Percentiles rank a stretch among this genome's conserved stretches.
These are phyloP conservation scores for Phytophthora macrochlamydospora DNA, from an alignment of 352 stramenopile genomes.

Conservation along the genomic window DNA sequence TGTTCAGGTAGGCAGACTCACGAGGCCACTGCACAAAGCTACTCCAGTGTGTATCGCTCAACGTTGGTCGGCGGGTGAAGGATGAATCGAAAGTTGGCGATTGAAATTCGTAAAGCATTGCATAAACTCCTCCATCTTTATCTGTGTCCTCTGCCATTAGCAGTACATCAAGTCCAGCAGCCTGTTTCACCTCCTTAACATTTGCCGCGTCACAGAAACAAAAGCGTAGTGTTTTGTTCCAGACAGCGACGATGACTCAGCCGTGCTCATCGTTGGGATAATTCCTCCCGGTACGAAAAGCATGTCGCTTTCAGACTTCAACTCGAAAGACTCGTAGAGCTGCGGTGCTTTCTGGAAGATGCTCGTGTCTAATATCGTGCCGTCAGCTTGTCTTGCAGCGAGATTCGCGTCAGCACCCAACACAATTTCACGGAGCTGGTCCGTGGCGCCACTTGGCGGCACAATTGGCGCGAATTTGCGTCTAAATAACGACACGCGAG, in stretches of 20 bases:
- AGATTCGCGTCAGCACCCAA: slow-evolving; percentile 27
- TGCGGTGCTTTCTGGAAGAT: slow-evolving; percentile 25
- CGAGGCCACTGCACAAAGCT: slow-evolving; percentile 74
- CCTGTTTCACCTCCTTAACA: slow-evolving; percentile 68
- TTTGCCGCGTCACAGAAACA: slow-evolving; percentile 84
- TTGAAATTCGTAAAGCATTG: slow-evolving; percentile 52
- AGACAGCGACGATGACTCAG: slow-evolving; percentile 5
- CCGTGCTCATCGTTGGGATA: slow-evolving; percentile 27
- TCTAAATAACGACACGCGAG: slow-evolving; percentile 30
- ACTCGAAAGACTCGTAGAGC: slow-evolving; percentile 11
- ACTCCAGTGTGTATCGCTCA: slow-evolving; percentile 43
- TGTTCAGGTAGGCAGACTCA: slow-evolving; percentile 40
- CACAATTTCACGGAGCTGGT: slow-evolving; percentile 28
- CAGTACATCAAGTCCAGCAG: slow-evolving; percentile 50
- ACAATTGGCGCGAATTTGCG: slow-evolving; percentile 37
- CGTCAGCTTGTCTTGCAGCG: slow-evolving; percentile 1
- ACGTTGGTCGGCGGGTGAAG: slow-evolving; percentile 52
- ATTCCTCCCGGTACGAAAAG: slow-evolving; percentile 64
- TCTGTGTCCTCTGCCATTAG: slow-evolving; percentile 29
- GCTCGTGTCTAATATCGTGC: slow-evolving; percentile 26
- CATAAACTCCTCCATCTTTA: slow-evolving; percentile 24
- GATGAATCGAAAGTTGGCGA: slow-evolving; percentile 59
- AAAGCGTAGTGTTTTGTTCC: slow-evolving; percentile 51
- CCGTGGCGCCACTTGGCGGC: slow-evolving; percentile 1
- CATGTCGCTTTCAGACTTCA: slow-evolving; percentile 32